Conservation (phyloP, 176 grass and related monocot species). For the Carex myosuroides region DNA sequence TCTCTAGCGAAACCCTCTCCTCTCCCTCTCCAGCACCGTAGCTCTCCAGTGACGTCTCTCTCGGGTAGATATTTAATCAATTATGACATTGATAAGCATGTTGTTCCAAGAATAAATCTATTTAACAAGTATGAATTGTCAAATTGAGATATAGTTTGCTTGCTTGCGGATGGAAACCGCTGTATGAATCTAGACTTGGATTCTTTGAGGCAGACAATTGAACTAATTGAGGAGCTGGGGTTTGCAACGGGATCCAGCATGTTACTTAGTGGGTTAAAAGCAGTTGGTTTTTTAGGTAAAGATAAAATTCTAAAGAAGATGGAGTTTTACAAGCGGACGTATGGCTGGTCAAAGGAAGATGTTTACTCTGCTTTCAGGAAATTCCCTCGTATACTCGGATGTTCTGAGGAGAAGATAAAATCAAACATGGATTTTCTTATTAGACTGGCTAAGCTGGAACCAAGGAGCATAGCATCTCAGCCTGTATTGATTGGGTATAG, state of each 20-base stretch:
- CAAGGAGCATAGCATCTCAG: neutral
- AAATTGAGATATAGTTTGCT: neutral
- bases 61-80: neutral
- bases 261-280: neutral
- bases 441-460: neutral
- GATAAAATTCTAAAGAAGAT: neutral
- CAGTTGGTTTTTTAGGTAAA: neutral
- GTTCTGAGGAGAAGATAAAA: neutral
- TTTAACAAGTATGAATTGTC: neutral
- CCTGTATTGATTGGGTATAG: neutral
- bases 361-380: neutral
- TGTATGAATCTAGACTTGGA: neutral
- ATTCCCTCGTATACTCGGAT: neutral
- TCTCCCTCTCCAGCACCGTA: too few species aligned
- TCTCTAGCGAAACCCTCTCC: too few species aligned
- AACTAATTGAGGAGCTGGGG: slow-evolving; percentile 8
- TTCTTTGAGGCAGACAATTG: neutral
- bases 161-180: neutral
- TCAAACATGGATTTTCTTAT: slow-evolving; percentile 13
- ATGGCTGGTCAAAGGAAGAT: slow-evolving; percentile 14
- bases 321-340: neutral
- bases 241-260: neutral
- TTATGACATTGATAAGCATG: neutral
- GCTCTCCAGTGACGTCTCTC: too few species aligned
- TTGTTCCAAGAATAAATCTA: too few species aligned